A percentile compares a stretch with the other conserved stretches of the same genome.
Conservation (phyloP, 441 rosid genomes). For the Aquilaria agallochum region DNA sequence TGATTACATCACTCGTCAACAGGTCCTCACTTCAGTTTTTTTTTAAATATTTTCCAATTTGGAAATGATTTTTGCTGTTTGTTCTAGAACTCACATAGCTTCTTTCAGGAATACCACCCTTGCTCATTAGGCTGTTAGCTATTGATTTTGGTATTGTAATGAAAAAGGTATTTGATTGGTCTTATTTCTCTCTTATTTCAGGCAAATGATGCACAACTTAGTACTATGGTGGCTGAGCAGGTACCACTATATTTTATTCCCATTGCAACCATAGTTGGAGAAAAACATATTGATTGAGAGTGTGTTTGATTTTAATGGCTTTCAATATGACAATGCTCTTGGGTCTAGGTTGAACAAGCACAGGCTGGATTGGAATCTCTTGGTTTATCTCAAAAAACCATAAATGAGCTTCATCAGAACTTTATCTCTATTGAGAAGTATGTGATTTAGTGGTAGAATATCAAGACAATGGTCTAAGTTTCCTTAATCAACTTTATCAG, state of each 20-base stretch:
- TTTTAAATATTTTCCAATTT: not conserved
- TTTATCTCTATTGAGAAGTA: slow-evolving; percentile 77
- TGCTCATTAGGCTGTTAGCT: too few relatives aligned
- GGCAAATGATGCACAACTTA: slow-evolving; percentile 97
- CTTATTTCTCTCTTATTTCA: slow-evolving; percentile 10
- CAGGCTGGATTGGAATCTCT: slow-evolving; percentile 81
- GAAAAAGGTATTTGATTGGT: too few relatives aligned
- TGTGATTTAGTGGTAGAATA: slow-evolving; percentile 13
- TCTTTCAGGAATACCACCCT: too few relatives aligned
- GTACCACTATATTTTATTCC: slow-evolving; percentile 17
- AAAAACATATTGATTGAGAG: not conserved
- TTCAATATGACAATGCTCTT: not conserved
- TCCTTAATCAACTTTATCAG: not conserved
- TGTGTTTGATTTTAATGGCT: not conserved
- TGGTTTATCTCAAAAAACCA: slow-evolving; percentile 62
- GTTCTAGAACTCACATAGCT: not conserved
- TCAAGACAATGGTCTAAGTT: slow-evolving; percentile 2
- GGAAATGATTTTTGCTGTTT: slow-evolving; percentile 1
- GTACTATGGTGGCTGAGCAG: slow-evolving; percentile 97
- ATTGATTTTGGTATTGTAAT: too few relatives aligned
- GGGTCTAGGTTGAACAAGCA: slow-evolving; percentile 75
- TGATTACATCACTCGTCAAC: slow-evolving; percentile 68
- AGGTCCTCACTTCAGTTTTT: slow-evolving; percentile 31
- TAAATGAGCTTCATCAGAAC: slow-evolving; percentile 62
- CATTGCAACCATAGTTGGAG: too few relatives aligned